These are phyloP conservation scores for Globisporangium ultimum DNA, from an alignment of 352 stramenopile species.

Conservation along the genomic window DNA sequence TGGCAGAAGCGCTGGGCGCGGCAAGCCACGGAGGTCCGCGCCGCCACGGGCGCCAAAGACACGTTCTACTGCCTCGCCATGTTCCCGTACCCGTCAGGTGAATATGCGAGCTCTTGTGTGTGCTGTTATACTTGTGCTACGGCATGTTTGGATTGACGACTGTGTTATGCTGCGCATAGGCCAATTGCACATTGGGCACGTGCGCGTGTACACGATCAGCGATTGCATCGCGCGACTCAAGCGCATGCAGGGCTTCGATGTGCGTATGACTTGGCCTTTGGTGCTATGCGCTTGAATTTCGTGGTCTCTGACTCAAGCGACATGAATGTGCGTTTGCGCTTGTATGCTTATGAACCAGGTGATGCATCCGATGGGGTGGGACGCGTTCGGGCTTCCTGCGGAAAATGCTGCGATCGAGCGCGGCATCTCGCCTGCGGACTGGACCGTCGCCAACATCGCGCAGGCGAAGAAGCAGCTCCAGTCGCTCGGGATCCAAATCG, in stretches of 20 bases:
- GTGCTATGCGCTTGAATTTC: background rate
- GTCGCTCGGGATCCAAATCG: constrained; percentile 95
- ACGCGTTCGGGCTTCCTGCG: constrained; percentile 99
- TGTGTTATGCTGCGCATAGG: constrained; percentile 21
- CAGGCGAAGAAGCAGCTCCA: constrained; percentile 96
- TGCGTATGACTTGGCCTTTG: constrained; percentile 8
- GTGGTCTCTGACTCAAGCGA: no score
- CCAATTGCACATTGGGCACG: constrained; percentile 98
- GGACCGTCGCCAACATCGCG: constrained; percentile 96
- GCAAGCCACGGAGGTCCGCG: constrained; percentile 14
- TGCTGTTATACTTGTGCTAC: background rate
- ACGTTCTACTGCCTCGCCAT: constrained; percentile 93
- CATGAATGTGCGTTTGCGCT: background rate
- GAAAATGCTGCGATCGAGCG: constrained; percentile 99
- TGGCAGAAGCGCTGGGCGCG: constrained; percentile 69
- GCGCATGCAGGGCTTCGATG: constrained; percentile 96
- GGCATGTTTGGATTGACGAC: background rate
- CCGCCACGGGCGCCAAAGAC: constrained; percentile 29
- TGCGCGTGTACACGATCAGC: constrained; percentile 98
- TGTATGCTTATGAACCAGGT: constrained; percentile 41
- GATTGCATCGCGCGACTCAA: constrained; percentile 98
- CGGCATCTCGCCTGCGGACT: constrained; percentile 93
- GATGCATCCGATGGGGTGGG: constrained; percentile 99
- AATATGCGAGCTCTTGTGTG: background rate
- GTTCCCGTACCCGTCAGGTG: constrained; percentile 99